These are phyloP conservation scores for Kodamaea jinghongensis DNA, from an alignment of 805 yeast species.

Conservation along the genomic window DNA sequence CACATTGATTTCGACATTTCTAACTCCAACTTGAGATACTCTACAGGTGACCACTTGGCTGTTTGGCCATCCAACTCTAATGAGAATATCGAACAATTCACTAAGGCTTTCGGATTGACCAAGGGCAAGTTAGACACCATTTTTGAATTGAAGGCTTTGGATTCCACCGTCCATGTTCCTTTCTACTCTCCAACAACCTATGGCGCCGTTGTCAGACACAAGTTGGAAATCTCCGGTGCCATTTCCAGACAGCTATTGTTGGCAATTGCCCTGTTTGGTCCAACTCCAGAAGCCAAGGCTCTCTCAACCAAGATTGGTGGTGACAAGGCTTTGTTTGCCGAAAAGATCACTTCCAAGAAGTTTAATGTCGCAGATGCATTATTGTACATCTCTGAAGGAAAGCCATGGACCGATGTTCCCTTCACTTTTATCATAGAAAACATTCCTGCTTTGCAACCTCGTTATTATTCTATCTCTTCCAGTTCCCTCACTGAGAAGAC, in stretches of 20 bases:
- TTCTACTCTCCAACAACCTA: conserved; percentile 85
- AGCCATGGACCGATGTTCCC: conserved; percentile 75
- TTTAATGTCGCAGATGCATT: conserved; percentile 77
- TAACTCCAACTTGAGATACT: conserved; percentile 69
- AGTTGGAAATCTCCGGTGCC: conserved; percentile 88
- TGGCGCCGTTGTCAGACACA: conserved; percentile 80
- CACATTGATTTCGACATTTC: conserved; percentile 87
- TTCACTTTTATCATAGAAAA: conserved; percentile 82
- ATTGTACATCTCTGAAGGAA: conserved; percentile 56
- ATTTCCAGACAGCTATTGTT: conserved; percentile 84
- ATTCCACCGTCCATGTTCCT: conserved; percentile 60
- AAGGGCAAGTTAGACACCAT: conserved; percentile 50
- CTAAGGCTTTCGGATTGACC: conserved; percentile 57
- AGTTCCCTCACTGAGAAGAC: conserved; percentile 76
- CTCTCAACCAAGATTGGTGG: conserved; percentile 54
- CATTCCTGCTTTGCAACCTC: conserved; percentile 80
- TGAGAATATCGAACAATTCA: conserved; percentile 67
- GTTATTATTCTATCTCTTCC: conserved; percentile 94
- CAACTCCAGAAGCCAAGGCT: conserved; percentile 54
- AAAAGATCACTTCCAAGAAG: conserved; percentile 56
- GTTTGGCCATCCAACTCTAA: conserved; percentile 89
- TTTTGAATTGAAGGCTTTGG: conserved; percentile 65
- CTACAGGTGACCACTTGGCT: conserved; percentile 96
- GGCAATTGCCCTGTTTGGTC: conserved; percentile 78
- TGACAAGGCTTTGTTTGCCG: conserved; percentile 67